Conservation (phyloP, 495 filamentous ascomycete species). For the Penicillium bialowiezense region DNA sequence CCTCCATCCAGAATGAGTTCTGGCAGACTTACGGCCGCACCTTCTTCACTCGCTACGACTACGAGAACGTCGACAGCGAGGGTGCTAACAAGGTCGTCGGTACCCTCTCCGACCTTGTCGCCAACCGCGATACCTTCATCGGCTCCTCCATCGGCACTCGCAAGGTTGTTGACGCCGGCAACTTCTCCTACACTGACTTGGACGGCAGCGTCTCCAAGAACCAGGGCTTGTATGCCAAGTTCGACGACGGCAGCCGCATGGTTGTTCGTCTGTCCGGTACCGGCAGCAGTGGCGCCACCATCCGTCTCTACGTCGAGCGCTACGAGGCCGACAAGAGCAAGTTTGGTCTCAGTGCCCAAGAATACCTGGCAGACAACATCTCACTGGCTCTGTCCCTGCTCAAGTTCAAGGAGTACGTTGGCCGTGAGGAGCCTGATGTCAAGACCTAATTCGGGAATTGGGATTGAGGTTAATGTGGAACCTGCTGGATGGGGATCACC, state of each 20-base stretch:
- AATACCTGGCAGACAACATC: conserved; percentile 90
- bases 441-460: conserved; percentile 64
- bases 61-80: conserved; percentile 87
- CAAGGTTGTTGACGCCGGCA: conserved; percentile 83
- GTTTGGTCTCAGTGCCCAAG: conserved; percentile 77
- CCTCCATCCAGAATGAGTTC: conserved; percentile 93
- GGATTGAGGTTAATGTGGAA: conserved; percentile 12
- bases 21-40: conserved; percentile 95
- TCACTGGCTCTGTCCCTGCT: conserved; percentile 77
- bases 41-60: conserved; percentile 99
- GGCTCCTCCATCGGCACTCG: conserved; percentile 76
- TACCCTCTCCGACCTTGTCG: conserved; percentile 64
- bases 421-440: conserved; percentile 88
- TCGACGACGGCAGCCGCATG: conserved; percentile 90
- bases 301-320: conserved; percentile 94
- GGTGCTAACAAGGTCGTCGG: conserved; percentile 86
- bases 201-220: conserved; percentile 94
- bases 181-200: conserved; percentile 96
- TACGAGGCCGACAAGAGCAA: conserved; percentile 74
- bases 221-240: conserved; percentile 93
- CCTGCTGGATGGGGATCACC: conserved; percentile 31
- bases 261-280: conserved; percentile 93
- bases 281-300: conserved; percentile 90
- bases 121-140: conserved; percentile 72
- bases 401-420: conserved; percentile 86